phyloP scores from a whole-genome alignment of 2,329 filamentous ascomycete species.

The Penicillium sumatraense region DNA sequence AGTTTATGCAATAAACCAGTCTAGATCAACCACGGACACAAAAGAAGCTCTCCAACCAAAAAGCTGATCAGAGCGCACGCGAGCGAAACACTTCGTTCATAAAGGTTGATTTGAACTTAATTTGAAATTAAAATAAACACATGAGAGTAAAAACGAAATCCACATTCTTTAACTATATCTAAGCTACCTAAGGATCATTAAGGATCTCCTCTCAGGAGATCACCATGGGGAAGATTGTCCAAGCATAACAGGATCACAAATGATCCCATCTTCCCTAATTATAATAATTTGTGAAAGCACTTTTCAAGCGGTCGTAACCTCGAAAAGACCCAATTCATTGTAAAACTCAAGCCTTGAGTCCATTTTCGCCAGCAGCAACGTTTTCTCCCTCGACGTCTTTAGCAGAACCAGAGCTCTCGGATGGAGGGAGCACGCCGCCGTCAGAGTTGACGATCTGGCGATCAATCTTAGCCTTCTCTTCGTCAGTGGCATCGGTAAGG shows the following conservation, averaged over 20 bases:
- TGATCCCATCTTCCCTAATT: too few species aligned
- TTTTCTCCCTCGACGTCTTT: constrained; percentile 1
- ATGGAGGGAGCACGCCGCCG: not conserved
- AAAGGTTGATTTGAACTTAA: too few species aligned
- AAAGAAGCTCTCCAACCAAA: too few species aligned
- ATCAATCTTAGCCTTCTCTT: constrained; percentile 36
- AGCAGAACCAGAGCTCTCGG: not conserved
- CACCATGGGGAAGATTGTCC: too few species aligned
- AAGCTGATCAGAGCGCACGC: too few species aligned
- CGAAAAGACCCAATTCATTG: not conserved
- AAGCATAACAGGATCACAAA: too few species aligned
- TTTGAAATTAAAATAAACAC: too few species aligned
- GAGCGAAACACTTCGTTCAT: too few species aligned
- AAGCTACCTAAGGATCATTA: not conserved
- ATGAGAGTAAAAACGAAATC: not conserved
- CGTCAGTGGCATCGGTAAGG: constrained; percentile 50
- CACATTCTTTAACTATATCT: not conserved
- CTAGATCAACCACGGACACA: too few species aligned
- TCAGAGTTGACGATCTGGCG: constrained; percentile 8
- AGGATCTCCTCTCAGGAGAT: not conserved
- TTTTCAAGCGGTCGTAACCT: not conserved
- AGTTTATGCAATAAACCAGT: too few species aligned
- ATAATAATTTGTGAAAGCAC: too few species aligned
- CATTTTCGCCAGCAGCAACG: not conserved
- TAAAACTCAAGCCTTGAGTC: not conserved